A percentile compares a stretch with the other conserved stretches of the same genome.
Evolutionary conservation across 2,329 filamentous ascomycete genomes (phyloP).

Genomic region (Aspergillus fumigatus): DNA sequence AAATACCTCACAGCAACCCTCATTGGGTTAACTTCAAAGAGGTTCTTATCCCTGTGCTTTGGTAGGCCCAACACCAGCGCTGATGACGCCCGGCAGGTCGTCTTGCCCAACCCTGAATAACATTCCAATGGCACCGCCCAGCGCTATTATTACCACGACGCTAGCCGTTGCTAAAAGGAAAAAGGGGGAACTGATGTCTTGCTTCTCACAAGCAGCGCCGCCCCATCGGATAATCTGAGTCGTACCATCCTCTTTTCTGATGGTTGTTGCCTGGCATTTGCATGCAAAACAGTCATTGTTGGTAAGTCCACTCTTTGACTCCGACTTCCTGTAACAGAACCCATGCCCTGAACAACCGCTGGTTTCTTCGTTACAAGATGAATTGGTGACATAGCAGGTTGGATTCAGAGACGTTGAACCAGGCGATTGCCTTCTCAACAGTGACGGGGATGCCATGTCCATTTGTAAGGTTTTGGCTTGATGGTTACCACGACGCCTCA

Average conservation of each 20-base stretch:
- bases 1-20: neutral
- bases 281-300: slow-evolving; percentile 69
- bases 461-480: slow-evolving; percentile 3
- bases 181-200: slow-evolving; percentile 83
- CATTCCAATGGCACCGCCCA: slow-evolving; percentile 69
- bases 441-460: neutral
- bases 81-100: slow-evolving; percentile 87
- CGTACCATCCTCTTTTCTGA: slow-evolving; percentile 42
- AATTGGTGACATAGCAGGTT: slow-evolving; percentile 68
- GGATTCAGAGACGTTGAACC: slow-evolving; percentile 55
- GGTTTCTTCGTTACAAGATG: slow-evolving; percentile 65
- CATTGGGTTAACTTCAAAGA: neutral
- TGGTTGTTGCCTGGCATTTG: slow-evolving; percentile 61
- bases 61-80: slow-evolving; percentile 80
- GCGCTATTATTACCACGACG: slow-evolving; percentile 62
- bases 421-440: slow-evolving; percentile 9
- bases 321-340: slow-evolving; percentile 64
- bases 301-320: slow-evolving; percentile 29
- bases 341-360: slow-evolving; percentile 81
- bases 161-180: slow-evolving; percentile 77
- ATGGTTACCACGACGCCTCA: slow-evolving; percentile 1
- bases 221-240: slow-evolving; percentile 71
- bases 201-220: slow-evolving; percentile 82
- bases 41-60: slow-evolving; percentile 43
- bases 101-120: slow-evolving; percentile 80